phyloP scores from a whole-genome alignment of 2,329 filamentous ascomycete species.

The Thelonectria olida region DNA sequence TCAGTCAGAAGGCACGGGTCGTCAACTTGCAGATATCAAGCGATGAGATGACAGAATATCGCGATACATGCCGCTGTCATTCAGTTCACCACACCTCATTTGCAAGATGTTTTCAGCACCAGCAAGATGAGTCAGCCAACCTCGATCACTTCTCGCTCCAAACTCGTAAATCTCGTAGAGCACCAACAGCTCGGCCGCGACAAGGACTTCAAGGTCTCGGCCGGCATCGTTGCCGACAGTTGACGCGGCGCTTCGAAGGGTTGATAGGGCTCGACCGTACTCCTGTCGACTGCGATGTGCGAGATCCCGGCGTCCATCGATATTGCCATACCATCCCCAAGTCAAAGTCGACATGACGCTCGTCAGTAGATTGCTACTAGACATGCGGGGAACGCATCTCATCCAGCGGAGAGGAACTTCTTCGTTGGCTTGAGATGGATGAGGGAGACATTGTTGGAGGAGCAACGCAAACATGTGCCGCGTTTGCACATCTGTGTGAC shows the following conservation, averaged over 20 bases:
- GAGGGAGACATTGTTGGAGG: background rate
- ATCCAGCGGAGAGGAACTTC: background rate
- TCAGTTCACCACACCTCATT: background rate
- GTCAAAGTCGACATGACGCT: background rate
- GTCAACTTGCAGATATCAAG: background rate
- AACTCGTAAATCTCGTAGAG: constrained; percentile 9
- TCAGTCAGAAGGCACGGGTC: background rate
- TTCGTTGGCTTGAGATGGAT: constrained; percentile 1
- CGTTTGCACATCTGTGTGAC: background rate
- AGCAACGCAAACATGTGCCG: background rate
- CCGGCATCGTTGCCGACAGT: background rate
- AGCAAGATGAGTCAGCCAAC: background rate
- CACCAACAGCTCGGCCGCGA: background rate
- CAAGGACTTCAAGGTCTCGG: background rate
- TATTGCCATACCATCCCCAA: constrained; percentile 1
- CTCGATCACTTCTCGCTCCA: background rate
- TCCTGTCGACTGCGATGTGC: background rate
- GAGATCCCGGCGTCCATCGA: background rate
- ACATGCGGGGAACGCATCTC: background rate
- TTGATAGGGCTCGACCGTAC: background rate
- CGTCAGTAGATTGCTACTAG: background rate
- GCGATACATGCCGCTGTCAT: background rate
- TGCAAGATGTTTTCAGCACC: background rate
- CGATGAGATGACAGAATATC: background rate
- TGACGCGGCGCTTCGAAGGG: background rate